Evolutionary conservation across 2,329 filamentous ascomycete genomes (phyloP).

Genomic region (Uncinocarpus reesii): DNA sequence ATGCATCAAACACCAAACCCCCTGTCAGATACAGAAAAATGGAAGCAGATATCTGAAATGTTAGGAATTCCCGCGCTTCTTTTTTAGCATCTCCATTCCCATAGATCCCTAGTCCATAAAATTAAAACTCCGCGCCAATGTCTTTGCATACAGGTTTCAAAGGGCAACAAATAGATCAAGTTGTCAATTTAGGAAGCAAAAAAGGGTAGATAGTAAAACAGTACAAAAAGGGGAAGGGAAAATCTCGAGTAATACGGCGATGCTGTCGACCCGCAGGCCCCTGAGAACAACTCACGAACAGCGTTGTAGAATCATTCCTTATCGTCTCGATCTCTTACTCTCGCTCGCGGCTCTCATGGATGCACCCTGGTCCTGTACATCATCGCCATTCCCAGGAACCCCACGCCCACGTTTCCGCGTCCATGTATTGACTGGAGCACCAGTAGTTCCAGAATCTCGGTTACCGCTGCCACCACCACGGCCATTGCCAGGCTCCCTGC

Average conservation of each 20-base stretch:
- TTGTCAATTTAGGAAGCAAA: conserved; percentile 5
- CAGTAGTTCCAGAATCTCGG: conserved; percentile 7
- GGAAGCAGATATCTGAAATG: background rate
- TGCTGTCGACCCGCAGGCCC: background rate
- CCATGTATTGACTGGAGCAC: conserved; percentile 14
- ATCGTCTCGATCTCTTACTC: conserved; percentile 22
- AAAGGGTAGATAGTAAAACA: background rate
- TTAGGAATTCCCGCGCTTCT: background rate
- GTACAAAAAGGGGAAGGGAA: background rate
- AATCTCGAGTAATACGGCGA: background rate
- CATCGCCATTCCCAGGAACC: conserved; percentile 10
- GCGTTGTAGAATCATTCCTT: background rate
- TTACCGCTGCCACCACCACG: conserved; percentile 4
- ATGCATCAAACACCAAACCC: background rate
- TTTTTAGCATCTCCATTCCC: background rate
- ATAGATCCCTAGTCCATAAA: background rate
- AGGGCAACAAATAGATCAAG: background rate
- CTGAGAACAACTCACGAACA: background rate
- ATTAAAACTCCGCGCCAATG: conserved; percentile 1
- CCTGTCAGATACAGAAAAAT: background rate
- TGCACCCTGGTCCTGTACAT: conserved; percentile 8
- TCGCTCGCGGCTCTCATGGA: conserved; percentile 16
- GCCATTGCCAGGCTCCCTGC: conserved; percentile 9
- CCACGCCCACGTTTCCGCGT: conserved; percentile 17
- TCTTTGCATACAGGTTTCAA: background rate